Conservation (phyloP, 208 protist species). For the Wallacemonas sp. region DNA sequence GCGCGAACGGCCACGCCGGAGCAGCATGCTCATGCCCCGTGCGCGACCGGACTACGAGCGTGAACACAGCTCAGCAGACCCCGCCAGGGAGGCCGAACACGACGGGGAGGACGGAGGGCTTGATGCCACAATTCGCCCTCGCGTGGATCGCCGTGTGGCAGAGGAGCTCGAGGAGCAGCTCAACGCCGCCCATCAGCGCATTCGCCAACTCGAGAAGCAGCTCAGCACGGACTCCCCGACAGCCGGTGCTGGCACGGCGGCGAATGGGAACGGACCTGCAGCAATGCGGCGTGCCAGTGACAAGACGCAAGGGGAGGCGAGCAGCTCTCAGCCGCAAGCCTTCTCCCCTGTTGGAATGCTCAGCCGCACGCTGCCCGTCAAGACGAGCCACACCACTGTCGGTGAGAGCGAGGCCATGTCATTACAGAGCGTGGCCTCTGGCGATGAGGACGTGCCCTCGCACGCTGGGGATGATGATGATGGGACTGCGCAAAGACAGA, state of each 20-base stretch:
- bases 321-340: neutral
- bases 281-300: neutral
- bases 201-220: constrained; percentile 33
- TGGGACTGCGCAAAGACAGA: too few species aligned
- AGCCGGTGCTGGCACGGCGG: neutral
- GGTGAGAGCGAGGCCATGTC: neutral
- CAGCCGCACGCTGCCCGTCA: neutral
- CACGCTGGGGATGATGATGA: too few species aligned
- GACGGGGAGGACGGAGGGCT: neutral
- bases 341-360: neutral
- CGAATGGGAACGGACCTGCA: neutral
- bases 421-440: neutral
- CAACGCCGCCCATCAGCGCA: constrained; percentile 31
- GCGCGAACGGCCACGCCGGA: constrained; percentile 12
- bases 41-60: neutral
- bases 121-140: neutral
- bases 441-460: neutral
- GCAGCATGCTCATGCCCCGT: neutral
- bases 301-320: neutral
- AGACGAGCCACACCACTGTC: neutral
- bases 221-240: neutral
- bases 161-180: constrained; percentile 54
- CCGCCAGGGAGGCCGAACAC: neutral
- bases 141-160: constrained; percentile 23
- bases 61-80: neutral